These are phyloP conservation scores for Colletotrichum lupini DNA, from an alignment of 2,329 filamentous ascomycete species.

Conservation along the genomic window DNA sequence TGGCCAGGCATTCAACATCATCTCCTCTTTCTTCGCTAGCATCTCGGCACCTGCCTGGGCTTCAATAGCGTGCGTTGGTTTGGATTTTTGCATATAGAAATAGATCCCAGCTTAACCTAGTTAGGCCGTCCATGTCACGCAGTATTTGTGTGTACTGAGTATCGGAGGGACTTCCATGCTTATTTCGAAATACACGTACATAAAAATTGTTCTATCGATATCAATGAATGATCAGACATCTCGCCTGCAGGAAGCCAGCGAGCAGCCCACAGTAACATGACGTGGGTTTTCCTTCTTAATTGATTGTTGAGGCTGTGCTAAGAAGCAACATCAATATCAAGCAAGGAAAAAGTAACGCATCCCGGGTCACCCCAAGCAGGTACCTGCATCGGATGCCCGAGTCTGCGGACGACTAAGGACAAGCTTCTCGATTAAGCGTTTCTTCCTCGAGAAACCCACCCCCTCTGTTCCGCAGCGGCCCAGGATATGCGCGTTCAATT, in stretches of 20 bases:
- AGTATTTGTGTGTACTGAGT: background rate
- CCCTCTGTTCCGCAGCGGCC: background rate
- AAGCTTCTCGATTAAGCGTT: slow-evolving; percentile 32
- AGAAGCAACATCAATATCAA: background rate
- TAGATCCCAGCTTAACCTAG: background rate
- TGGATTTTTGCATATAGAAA: slow-evolving; percentile 1
- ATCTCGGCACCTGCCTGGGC: background rate
- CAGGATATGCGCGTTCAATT: slow-evolving; percentile 12
- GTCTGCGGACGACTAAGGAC: slow-evolving; percentile 24
- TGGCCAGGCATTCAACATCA: slow-evolving; percentile 13
- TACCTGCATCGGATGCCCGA: slow-evolving; percentile 14
- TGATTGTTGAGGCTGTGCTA: slow-evolving; percentile 31
- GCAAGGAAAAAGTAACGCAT: slow-evolving; percentile 6
- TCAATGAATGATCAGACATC: background rate
- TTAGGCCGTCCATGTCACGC: slow-evolving; percentile 2
- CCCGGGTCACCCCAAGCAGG: slow-evolving; percentile 15
- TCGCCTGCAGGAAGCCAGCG: background rate
- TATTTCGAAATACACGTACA: background rate
- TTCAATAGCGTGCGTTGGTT: slow-evolving; percentile 5
- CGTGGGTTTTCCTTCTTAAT: background rate
- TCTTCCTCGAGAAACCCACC: background rate
- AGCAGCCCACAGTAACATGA: slow-evolving; percentile 4
- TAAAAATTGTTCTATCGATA: background rate
- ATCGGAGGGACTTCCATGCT: background rate
- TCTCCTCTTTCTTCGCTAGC: slow-evolving; percentile 12